Evolutionary conservation across 352 stramenopile genomes (phyloP), one percentile per base, ranked within the genome.

Genomic region (Phytophthora sojae): DNA sequence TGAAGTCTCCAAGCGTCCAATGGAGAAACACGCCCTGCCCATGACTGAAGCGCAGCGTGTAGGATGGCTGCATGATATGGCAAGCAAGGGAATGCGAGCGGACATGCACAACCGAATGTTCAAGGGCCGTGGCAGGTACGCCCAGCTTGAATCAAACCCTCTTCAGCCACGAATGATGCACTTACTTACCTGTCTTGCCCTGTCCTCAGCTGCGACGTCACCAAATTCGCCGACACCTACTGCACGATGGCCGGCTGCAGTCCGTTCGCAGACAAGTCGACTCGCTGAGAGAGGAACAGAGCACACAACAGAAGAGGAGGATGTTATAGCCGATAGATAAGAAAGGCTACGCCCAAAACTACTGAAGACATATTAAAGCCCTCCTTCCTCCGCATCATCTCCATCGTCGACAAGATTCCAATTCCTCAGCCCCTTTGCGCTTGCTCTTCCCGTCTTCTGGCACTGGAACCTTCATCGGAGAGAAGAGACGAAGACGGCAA

Each of bases 171-270:
- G 7, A 14, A 49, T 17, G 12, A n/a, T 21, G 42, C 15, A 50
- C 42, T 52, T 26, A 29, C 45, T 26, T 52, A 17, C 45, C 21
- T 52, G 29, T 49, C 17, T 7, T 49, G 15, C 15, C 39, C 45
- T 29, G 9, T 8, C 19, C 45, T 29, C 45, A 94, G 89, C 73
- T 95, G 83, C 53, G 89, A 95, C 39, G 87, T 96, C 66, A 95
- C 87, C 30, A 84, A 84, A 73, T 96, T 96, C 70, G 89, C 89
- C 52, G 86, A 93, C 59, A 88, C 87, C 0, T 95, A 96, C 69
- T 90, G 78, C 80, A 93, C 89, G 12, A 96, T 96, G 87, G 84
- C 89, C 53, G 84, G 87, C 56, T 96, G 87, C 71, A 95, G 85
- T 60, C 89, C 87, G 0, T 95, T 96, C 68, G 89, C 87, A 23